Conservation (phyloP, 176 grass and related monocot genomes). For the Saccharum officinarum region DNA sequence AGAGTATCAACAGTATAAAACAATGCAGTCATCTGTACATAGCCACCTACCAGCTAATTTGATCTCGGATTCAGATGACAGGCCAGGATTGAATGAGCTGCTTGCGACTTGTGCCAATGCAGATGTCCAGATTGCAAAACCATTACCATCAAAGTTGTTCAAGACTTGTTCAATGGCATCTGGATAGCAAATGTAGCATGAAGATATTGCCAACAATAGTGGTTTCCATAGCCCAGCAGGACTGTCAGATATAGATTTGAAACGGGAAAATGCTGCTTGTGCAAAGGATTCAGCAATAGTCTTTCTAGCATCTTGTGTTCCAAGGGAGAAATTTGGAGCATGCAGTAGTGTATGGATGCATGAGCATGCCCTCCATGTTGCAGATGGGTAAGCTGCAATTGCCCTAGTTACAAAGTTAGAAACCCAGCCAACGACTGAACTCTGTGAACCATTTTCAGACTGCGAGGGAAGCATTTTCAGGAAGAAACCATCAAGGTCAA, state of each 20-base stretch:
- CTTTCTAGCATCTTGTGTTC: slow-evolving; percentile 44
- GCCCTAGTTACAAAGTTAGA: slow-evolving; percentile 74
- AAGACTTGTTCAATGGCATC: slow-evolving; percentile 64
- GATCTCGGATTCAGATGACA: slow-evolving; percentile 79
- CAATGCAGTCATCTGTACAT: background rate
- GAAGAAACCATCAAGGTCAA: slow-evolving; percentile 54
- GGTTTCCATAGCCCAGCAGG: slow-evolving; percentile 67
- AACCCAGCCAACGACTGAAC: slow-evolving; percentile 58
- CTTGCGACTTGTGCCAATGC: slow-evolving; percentile 69
- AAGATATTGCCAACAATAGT: slow-evolving; percentile 65
- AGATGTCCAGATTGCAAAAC: slow-evolving; percentile 54
- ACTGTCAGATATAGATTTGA: slow-evolving; percentile 56
- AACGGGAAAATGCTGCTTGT: slow-evolving; percentile 53
- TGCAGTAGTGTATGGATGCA: slow-evolving; percentile 77
- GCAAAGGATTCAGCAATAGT: slow-evolving; percentile 50
- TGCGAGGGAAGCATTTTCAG: slow-evolving; percentile 46
- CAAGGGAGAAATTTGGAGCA: slow-evolving; percentile 51
- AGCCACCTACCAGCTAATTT: slow-evolving; percentile 67
- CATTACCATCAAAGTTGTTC: slow-evolving; percentile 45
- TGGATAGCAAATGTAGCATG: slow-evolving; percentile 79
- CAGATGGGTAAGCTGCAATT: slow-evolving; percentile 72
- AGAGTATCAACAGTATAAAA: background rate
- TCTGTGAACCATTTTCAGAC: slow-evolving; percentile 35
- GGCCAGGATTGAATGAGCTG: slow-evolving; percentile 46
- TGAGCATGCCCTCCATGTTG: slow-evolving; percentile 77